These are phyloP conservation scores for Hyaloperonospora brassicae DNA, from an alignment of 352 stramenopile genomes.

Conservation along the genomic window DNA sequence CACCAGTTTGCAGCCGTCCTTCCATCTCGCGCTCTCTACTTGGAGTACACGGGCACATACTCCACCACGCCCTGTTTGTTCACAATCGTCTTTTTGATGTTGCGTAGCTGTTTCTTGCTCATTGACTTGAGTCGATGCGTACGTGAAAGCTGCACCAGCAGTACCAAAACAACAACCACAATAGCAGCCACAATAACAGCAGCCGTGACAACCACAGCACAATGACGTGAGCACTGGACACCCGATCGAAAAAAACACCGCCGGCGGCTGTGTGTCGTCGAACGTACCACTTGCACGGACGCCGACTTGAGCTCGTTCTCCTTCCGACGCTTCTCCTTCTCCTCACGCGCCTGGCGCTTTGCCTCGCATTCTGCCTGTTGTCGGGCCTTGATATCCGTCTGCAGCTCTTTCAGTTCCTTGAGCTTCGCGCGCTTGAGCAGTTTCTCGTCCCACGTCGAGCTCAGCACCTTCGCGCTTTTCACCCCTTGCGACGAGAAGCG, in stretches of 20 bases:
- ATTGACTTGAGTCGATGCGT: conserved; percentile 86
- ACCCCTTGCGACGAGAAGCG: conserved; percentile 66
- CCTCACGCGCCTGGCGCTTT: conserved; percentile 68
- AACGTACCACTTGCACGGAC: conserved; percentile 75
- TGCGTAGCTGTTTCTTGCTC: conserved; percentile 90
- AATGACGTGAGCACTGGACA: too few species aligned
- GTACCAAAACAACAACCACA: background rate
- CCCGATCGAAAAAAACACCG: too few species aligned
- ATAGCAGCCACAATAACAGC: conserved; percentile 4
- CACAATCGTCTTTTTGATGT: conserved; percentile 88
- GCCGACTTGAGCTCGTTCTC: conserved; percentile 88
- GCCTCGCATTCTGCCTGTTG: conserved; percentile 66
- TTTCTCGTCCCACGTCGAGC: conserved; percentile 86
- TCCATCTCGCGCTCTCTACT: conserved; percentile 29
- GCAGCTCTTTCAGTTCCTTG: conserved; percentile 78
- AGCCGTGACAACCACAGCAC: background rate
- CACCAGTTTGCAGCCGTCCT: background rate
- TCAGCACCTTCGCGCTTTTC: conserved; percentile 75
- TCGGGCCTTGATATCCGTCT: conserved; percentile 73
- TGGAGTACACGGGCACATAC: conserved; percentile 82
- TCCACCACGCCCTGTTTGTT: conserved; percentile 88
- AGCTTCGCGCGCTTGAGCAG: conserved; percentile 63
- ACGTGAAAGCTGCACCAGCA: conserved; percentile 57
- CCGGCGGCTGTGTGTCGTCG: background rate
- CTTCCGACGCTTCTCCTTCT: conserved; percentile 80